Evolutionary conservation across 208 protist genomes (phyloP), one percentile per base, ranked within the genome.

Genomic region (Trypanosomatidae sp.): DNA sequence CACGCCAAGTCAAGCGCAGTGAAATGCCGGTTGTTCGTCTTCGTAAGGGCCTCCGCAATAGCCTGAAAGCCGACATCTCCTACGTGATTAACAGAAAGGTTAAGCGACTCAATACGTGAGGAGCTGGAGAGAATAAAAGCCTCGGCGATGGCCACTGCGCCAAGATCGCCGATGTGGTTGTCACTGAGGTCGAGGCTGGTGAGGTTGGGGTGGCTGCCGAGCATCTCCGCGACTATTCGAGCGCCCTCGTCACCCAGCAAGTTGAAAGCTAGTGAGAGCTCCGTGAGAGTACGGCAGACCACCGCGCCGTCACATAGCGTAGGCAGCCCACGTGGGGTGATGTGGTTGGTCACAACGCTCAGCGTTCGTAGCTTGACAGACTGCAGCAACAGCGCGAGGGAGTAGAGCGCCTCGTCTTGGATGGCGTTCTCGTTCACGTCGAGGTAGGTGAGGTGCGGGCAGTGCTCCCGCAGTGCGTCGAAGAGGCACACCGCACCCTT

Each of bases 401-500:
- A 53, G 60, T 88, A 83, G 36, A 95, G 62, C 28, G 86, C 80
- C 62, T 92, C 90, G 70, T 97, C 86, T 62, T 90, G 85, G 50
- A 95, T 93, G 28, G 79, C 80, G 66, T 97, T 97, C 76, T 97
- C 92, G 67, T 88, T 95, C 19, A 97, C 75, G 62, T 95, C 90
- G 22, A 97, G 71, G 76, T 94, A 93, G 19, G 74, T 73, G 25
- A 97, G 69, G 58, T 82, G 76, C 5, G 77, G 81, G 67, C 90
- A 97, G 62, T 83, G 52, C 56, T 81, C 52, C n/a, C 78, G 79
- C 58, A 97, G 80, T 10, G 80, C 71, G 70, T 92, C 80, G 65
- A 88, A 93, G 30, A 97, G 82, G 28, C 77, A 66, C 72, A 83
- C 73, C 8, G 85, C 83, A 13, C 88, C 92, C 52, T 70, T 53